Evolutionary conservation across 2,329 filamentous ascomycete genomes (phyloP), one percentile per base, ranked within the genome.

Genomic region (Aspergillus japonicus): DNA sequence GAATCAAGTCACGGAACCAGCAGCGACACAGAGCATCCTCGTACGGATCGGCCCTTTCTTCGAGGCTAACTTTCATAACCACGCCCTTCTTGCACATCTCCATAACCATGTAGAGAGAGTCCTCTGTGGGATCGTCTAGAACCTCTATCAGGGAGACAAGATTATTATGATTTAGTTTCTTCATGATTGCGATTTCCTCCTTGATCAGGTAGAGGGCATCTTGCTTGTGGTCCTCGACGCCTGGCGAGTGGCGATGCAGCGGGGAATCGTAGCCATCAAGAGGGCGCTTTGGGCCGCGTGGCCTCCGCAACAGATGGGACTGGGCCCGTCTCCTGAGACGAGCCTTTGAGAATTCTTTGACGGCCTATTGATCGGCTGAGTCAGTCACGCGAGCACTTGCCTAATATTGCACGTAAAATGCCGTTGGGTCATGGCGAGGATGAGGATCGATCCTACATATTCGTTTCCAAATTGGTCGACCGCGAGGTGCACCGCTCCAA

Each of bases 41-140:
- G 73, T 97, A 97, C 0, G 95, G 93, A 62, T 89, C 86, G 19
- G 92, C 90, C 59, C 84, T 82, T 69, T 96, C 89, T 60, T 90
- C 89, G n/a, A 98, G 79, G 3, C 91, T 92, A 57, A 99, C 91
- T 70, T 93, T 94, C 93, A 98, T 98, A 54, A 97, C 86, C 23
- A 97, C 94, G 1, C 95, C 95, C 75, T 97, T 97, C 72, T 96
- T 95, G 80, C 95, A 99, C 91, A 97, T 96, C 75, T 99, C 95
- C 75, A 99, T 84, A 23, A 99, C 95, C 91, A 99, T 98, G 78
- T 97, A 99, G 12, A 99, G 79, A 3, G 93, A 96, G 75, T 99
- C 95, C 72, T 97, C 92, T 51, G 94, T 89, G 0, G 95, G 94
- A 71, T 98, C 95, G 73, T 98, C 95, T 54, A 99, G 81, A 3